Percentiles rank a stretch among this genome's conserved stretches.
phyloP scores from a whole-genome alignment of 2,329 filamentous ascomycete genomes.

The Setomelanomma holmii region DNA sequence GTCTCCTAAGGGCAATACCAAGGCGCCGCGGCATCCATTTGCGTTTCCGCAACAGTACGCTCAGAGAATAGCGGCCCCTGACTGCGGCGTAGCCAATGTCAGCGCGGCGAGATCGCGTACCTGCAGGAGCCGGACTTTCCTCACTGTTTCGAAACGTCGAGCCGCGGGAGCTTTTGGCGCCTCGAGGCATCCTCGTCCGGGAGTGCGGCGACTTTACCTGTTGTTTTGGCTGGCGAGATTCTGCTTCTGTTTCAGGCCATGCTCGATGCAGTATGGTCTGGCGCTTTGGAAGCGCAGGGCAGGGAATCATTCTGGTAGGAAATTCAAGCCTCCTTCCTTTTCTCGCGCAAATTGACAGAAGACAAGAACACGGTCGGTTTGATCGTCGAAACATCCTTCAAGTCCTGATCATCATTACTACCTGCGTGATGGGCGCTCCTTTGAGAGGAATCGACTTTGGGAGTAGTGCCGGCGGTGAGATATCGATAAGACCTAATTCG shows the following conservation, averaged over 20 bases:
- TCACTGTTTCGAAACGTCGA: conserved; percentile 38
- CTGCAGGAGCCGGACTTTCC: conserved; percentile 12
- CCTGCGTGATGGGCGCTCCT: not conserved
- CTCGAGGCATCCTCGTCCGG: conserved; percentile 16
- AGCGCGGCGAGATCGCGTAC: conserved; percentile 16
- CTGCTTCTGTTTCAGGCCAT: conserved; percentile 32
- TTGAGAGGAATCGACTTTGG: not conserved
- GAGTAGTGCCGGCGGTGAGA: conserved; percentile 2
- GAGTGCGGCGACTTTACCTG: conserved; percentile 20
- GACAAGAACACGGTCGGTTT: conserved; percentile 15
- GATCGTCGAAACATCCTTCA: conserved; percentile 8
- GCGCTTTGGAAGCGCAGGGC: conserved; percentile 24
- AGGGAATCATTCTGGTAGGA: conserved; percentile 7
- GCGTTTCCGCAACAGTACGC: conserved; percentile 22
- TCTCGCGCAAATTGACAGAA: conserved; percentile 8
- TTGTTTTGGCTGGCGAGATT: conserved; percentile 22
- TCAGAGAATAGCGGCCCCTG: conserved; percentile 28
- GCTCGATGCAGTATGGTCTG: conserved; percentile 17
- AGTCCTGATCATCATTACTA: conserved; percentile 1
- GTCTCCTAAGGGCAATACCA: conserved; percentile 15
- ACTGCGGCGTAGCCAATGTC: conserved; percentile 32
- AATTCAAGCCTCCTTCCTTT: conserved; percentile 5
- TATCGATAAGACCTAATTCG: conserved; percentile 21
- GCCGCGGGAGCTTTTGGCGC: conserved; percentile 23
- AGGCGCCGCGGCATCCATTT: conserved; percentile 18